A percentile compares a stretch with the other conserved stretches of the same genome.
Evolutionary conservation across 108 stramenopile genomes (phyloP).

Genomic region (Nitzschia sp.): DNA sequence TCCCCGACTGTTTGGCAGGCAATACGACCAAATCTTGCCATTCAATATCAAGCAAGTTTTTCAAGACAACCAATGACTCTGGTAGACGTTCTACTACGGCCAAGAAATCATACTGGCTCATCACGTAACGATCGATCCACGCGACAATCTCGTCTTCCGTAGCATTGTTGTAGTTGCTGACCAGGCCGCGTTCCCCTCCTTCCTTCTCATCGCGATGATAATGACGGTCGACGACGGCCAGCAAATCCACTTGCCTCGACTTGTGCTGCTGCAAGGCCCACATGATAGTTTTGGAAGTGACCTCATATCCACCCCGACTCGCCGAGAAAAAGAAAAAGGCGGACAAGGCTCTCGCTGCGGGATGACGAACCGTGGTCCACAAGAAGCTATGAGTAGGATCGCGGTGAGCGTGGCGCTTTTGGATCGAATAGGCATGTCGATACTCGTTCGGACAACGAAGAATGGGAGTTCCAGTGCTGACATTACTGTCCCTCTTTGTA

Average conservation of each 20-base stretch:
- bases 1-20: not conserved
- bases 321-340: slow-evolving; percentile 45
- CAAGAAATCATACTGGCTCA: slow-evolving; percentile 49
- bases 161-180: not conserved
- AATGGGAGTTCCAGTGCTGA: not conserved
- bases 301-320: no score
- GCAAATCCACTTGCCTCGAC: slow-evolving; percentile 4
- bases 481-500: not conserved
- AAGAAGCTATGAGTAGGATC: slow-evolving; percentile 26
- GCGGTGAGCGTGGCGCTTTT: not conserved
- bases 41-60: slow-evolving; percentile 12
- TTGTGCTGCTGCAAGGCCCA: slow-evolving; percentile 7
- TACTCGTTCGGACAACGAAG: not conserved
- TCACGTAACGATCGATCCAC: slow-evolving; percentile 3
- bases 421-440: not conserved
- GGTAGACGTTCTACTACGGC: slow-evolving; percentile 46
- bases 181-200: not conserved
- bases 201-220: no score
- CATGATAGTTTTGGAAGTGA: slow-evolving; percentile 16
- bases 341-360: slow-evolving; percentile 33
- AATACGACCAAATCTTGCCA: not conserved
- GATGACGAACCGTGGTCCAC: slow-evolving; percentile 50
- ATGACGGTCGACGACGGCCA: no score
- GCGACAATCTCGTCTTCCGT: not conserved
- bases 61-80: slow-evolving; percentile 43